Conservation (phyloP, 2,329 filamentous ascomycete species). For the Pochonia chlamydosporia region DNA sequence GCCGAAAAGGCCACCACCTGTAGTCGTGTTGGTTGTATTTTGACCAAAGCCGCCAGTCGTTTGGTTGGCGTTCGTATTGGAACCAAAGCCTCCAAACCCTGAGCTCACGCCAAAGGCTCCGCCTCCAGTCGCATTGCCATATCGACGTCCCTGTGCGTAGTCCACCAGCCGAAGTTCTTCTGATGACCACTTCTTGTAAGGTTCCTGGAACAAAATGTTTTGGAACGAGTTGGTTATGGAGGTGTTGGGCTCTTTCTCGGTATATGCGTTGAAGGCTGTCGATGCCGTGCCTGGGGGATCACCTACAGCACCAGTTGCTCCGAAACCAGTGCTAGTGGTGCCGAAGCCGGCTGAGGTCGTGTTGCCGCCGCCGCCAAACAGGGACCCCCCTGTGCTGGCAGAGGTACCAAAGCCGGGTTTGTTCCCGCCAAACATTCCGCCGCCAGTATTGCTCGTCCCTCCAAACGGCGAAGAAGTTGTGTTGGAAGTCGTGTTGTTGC, state of each 20-base stretch:
- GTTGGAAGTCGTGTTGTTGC: constrained; percentile 23
- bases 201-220: constrained; percentile 70
- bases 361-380: constrained; percentile 40
- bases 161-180: constrained; percentile 79
- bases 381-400: constrained; percentile 32
- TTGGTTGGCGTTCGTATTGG: constrained; percentile 24
- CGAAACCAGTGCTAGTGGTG: constrained; percentile 43
- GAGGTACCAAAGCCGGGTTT: constrained; percentile 47
- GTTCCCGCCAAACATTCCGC: constrained; percentile 48
- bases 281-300: constrained; percentile 65
- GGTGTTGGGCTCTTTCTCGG: constrained; percentile 66
- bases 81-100: constrained; percentile 45
- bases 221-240: constrained; percentile 60
- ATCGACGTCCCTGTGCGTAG: constrained; percentile 80
- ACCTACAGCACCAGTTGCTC: constrained; percentile 29
- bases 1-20: constrained; percentile 31
- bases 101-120: constrained; percentile 71
- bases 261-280: constrained; percentile 61
- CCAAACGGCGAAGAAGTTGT: constrained; percentile 34
- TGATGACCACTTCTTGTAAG: constrained; percentile 86
- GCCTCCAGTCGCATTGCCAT: constrained; percentile 76
- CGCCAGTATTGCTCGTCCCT: constrained; percentile 27
- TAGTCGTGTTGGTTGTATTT: constrained; percentile 25
- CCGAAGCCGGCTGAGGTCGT: constrained; percentile 27
- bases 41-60: constrained; percentile 41